A percentile compares a stretch with the other conserved stretches of the same genome.
Conservation (phyloP, 2,329 filamentous ascomycete species). For the Botrytis elliptica region DNA sequence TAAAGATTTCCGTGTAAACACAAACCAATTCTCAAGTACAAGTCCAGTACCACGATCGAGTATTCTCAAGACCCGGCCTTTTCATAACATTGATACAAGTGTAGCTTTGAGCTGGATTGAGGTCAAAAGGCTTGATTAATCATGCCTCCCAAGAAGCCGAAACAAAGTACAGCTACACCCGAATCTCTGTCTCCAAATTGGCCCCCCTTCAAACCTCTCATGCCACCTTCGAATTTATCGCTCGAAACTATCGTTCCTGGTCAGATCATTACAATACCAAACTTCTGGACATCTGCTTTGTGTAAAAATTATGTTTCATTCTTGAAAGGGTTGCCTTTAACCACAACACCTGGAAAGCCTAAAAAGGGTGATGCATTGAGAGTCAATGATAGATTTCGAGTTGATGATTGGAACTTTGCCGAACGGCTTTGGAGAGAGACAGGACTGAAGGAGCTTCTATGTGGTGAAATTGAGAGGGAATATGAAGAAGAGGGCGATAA, state of each 20-base stretch:
- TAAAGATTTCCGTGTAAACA: neutral
- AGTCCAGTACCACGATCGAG: neutral
- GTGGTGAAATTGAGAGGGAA: constrained; percentile 28
- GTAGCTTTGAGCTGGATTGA: neutral
- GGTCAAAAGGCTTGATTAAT: neutral
- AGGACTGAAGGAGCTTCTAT: constrained; percentile 58
- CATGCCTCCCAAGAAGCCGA: constrained; percentile 29
- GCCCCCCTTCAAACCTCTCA: constrained; percentile 58
- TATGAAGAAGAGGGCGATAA: constrained; percentile 31
- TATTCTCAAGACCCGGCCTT: neutral
- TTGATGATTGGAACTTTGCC: constrained; percentile 74
- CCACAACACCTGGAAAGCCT: constrained; percentile 63
- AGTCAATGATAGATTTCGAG: constrained; percentile 86
- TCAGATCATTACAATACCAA: constrained; percentile 63
- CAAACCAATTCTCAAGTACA: neutral
- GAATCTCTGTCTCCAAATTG: constrained; percentile 49
- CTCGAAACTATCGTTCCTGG: constrained; percentile 51
- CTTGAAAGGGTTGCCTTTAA: constrained; percentile 56
- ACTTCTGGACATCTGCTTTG: constrained; percentile 60
- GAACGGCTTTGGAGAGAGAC: constrained; percentile 74
- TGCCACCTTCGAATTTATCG: constrained; percentile 55
- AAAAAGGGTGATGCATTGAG: constrained; percentile 69
- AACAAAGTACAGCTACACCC: constrained; percentile 19
- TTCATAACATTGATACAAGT: neutral
- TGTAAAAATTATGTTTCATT: constrained; percentile 66